Percentiles rank a stretch among this genome's conserved stretches.
These are phyloP conservation scores for Gleditsia sinensis DNA, from an alignment of 306 rosid species.

Conservation along the genomic window DNA sequence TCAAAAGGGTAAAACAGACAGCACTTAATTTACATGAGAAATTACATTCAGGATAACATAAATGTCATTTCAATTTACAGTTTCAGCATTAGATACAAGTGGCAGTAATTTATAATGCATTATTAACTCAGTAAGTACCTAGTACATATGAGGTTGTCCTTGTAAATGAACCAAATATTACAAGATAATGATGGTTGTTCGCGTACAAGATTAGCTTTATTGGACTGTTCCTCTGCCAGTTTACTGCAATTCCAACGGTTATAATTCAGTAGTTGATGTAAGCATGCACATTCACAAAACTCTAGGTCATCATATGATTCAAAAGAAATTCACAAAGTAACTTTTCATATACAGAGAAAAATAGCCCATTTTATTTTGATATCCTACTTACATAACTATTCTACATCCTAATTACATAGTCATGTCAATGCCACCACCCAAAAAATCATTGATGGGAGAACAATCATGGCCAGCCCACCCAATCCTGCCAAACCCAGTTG, in stretches of 20 bases:
- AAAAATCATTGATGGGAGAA: neutral
- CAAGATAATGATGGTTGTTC: constrained; percentile 60
- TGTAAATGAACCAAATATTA: constrained; percentile 75
- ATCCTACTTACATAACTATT: neutral
- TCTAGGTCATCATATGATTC: neutral
- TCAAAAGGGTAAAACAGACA: neutral
- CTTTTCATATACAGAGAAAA: constrained; percentile 10
- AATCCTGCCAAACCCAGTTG: neutral
- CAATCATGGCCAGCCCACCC: neutral
- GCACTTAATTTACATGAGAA: constrained; percentile 8
- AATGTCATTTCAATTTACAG: neutral
- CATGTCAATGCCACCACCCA: neutral
- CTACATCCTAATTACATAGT: constrained; percentile 5
- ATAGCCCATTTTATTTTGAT: neutral
- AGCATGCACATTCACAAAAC: constrained; percentile 3
- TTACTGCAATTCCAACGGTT: constrained; percentile 47
- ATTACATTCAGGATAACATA: neutral
- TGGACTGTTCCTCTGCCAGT: constrained; percentile 55
- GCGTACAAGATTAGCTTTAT: constrained; percentile 58
- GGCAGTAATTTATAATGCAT: neutral
- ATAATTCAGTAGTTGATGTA: constrained; percentile 19
- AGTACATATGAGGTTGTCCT: constrained; percentile 60
- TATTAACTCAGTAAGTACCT: constrained; percentile 45
- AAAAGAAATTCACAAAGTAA: constrained; percentile 17
- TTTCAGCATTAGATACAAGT: neutral